phyloP scores from a whole-genome alignment of 2,329 filamentous ascomycete species.

The Fusarium irregulare region DNA sequence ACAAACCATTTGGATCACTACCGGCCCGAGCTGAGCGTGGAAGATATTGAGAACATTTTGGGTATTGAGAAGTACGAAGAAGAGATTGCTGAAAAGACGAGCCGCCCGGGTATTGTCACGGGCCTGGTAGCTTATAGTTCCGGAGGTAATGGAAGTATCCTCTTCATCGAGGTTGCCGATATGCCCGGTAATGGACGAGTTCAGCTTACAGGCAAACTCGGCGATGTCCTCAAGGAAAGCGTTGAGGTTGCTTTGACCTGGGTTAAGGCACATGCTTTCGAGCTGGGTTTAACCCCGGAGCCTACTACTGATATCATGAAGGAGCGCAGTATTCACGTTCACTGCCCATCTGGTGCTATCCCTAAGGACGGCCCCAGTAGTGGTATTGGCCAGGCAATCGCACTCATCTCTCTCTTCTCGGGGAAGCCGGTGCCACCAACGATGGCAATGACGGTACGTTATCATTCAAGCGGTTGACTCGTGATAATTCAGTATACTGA shows the following conservation, averaged over 20 bases:
- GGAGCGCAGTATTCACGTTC: slow-evolving; percentile 91
- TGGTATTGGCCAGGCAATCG: slow-evolving; percentile 93
- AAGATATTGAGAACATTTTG: slow-evolving; percentile 89
- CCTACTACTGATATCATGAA: slow-evolving; percentile 95
- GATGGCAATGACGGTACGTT: slow-evolving; percentile 88
- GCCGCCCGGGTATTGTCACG: slow-evolving; percentile 91
- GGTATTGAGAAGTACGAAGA: slow-evolving; percentile 95
- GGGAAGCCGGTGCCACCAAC: slow-evolving; percentile 88
- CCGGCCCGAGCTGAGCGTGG: slow-evolving; percentile 75
- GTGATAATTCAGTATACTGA: slow-evolving; percentile 40
- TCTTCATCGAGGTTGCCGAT: slow-evolving; percentile 98
- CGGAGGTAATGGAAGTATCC: slow-evolving; percentile 92
- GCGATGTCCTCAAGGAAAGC: slow-evolving; percentile 95
- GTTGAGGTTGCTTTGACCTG: slow-evolving; percentile 96
- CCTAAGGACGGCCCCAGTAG: slow-evolving; percentile 92
- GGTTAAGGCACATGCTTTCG: slow-evolving; percentile 96
- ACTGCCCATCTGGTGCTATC: slow-evolving; percentile 93
- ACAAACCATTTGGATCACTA: slow-evolving; percentile 75
- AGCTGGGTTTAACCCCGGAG: slow-evolving; percentile 84
- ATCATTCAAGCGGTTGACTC: slow-evolving; percentile 34
- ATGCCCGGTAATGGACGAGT: slow-evolving; percentile 95
- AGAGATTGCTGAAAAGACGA: slow-evolving; percentile 88
- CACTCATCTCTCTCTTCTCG: slow-evolving; percentile 89
- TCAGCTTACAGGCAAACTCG: slow-evolving; percentile 94
- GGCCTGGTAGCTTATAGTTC: slow-evolving; percentile 94